Percentiles rank a stretch among this genome's conserved stretches.
phyloP scores from a whole-genome alignment of 2,329 filamentous ascomycete species.

The Cryphonectria parasitica region DNA sequence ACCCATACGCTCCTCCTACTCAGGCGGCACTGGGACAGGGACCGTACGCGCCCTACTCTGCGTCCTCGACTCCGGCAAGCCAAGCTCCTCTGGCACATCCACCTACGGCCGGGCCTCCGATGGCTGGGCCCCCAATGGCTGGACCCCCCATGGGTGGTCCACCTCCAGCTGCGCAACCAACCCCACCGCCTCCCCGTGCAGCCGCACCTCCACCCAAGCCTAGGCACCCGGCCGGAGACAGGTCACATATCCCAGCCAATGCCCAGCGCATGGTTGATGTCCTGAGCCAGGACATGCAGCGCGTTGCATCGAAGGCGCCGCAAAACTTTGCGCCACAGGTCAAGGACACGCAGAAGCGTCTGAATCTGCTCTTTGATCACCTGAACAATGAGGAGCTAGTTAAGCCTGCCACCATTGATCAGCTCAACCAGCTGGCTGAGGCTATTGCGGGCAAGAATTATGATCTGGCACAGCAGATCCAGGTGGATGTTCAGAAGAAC shows the following conservation, averaged over 20 bases:
- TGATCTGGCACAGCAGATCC: constrained; percentile 66
- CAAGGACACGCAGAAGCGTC: constrained; percentile 88
- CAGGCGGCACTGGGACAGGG: constrained; percentile 38
- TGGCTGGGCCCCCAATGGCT: constrained; percentile 40
- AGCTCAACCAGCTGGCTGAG: constrained; percentile 66
- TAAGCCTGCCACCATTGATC: constrained; percentile 74
- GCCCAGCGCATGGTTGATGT: constrained; percentile 82
- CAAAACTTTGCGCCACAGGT: constrained; percentile 87
- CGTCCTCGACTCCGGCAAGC: constrained; percentile 44
- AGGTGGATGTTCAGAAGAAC: constrained; percentile 76
- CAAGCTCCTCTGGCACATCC: constrained; percentile 46
- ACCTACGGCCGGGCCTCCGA: constrained; percentile 43
- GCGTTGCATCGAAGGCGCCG: constrained; percentile 84
- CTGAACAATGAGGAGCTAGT: constrained; percentile 94
- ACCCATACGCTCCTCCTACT: constrained; percentile 51
- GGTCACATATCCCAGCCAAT: constrained; percentile 80
- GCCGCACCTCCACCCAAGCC: constrained; percentile 56
- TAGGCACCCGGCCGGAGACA: constrained; percentile 82
- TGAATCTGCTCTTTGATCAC: constrained; percentile 94
- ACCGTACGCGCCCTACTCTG: constrained; percentile 61
- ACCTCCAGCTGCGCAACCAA: constrained; percentile 43
- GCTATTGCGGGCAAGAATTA: constrained; percentile 73
- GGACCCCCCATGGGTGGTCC: constrained; percentile 47
- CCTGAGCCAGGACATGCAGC: constrained; percentile 81
- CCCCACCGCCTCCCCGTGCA: constrained; percentile 51